These are phyloP conservation scores for Cryoendolithus antarcticus DNA, from an alignment of 2,329 filamentous ascomycete genomes.

Conservation along the genomic window DNA sequence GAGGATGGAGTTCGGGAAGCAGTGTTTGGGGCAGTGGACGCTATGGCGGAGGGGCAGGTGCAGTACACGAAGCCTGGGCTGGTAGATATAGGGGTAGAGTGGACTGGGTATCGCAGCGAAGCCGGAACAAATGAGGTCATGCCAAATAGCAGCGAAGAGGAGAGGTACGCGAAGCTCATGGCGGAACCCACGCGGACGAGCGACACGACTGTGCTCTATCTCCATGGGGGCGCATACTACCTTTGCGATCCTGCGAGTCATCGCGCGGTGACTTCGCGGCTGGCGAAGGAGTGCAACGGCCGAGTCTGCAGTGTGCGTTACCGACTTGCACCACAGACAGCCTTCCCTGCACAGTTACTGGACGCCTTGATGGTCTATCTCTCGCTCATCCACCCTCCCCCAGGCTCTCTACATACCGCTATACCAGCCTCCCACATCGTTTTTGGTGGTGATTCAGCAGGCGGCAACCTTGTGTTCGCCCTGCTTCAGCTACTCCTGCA, in stretches of 20 bases:
- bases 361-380: constrained; percentile 65
- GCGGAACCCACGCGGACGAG: constrained; percentile 44
- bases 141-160: constrained; percentile 47
- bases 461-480: constrained; percentile 56
- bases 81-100: constrained; percentile 55
- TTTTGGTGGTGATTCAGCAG: constrained; percentile 62
- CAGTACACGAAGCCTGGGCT: constrained; percentile 39
- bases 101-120: constrained; percentile 56
- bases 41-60: constrained; percentile 33
- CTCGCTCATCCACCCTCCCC: constrained; percentile 57
- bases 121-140: constrained; percentile 39
- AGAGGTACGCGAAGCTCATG: constrained; percentile 56
- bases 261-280: constrained; percentile 43
- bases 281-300: constrained; percentile 56
- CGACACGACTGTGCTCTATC: constrained; percentile 55
- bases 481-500: constrained; percentile 59
- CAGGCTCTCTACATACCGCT: constrained; percentile 52
- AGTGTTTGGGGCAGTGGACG: constrained; percentile 46
- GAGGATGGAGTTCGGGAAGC: constrained; percentile 41
- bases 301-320: constrained; percentile 63
- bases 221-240: constrained; percentile 66
- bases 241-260: constrained; percentile 60
- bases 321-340: constrained; percentile 59
- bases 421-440: constrained; percentile 56
- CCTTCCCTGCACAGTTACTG: constrained; percentile 62